Conservation (phyloP, 169 alveolate species). For the Plasmodium falciparum region DNA sequence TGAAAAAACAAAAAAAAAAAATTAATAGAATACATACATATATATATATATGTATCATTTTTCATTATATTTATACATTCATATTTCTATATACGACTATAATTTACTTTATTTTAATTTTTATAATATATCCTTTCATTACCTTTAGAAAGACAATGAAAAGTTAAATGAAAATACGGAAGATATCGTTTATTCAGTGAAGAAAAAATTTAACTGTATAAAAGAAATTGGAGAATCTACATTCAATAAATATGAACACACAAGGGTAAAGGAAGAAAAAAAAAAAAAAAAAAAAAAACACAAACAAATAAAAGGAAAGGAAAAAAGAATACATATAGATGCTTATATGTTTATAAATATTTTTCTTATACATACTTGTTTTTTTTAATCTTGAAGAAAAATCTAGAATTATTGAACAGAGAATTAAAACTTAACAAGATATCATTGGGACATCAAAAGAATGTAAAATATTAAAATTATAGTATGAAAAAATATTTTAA, state of each 20-base stretch:
- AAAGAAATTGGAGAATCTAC: slow-evolving; percentile 55
- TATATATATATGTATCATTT: too few relatives aligned
- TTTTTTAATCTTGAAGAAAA: slow-evolving; percentile 24
- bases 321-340: not conserved
- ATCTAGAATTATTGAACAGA: slow-evolving; percentile 50
- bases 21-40: too few relatives aligned
- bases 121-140: not conserved
- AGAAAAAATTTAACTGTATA: slow-evolving; percentile 50
- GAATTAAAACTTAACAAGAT: slow-evolving; percentile 46
- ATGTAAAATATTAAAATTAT: slow-evolving; percentile 15
- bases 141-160: slow-evolving; percentile 70
- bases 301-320: not conserved
- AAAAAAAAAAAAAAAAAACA: not conserved
- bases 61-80: too few relatives aligned
- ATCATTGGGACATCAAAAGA: slow-evolving; percentile 65
- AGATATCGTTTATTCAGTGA: slow-evolving; percentile 60
- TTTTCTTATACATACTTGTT: not conserved
- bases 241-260: slow-evolving; percentile 44
- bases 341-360: not conserved
- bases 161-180: slow-evolving; percentile 67
- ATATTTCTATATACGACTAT: not conserved
- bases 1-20: not conserved
- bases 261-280: slow-evolving; percentile 36
- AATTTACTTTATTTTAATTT: not conserved
- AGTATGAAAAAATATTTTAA: not conserved